Evolutionary conservation across 768 basidiomycete species (phyloP), one percentile per base, ranked within the genome.

Genomic region (Serendipita indica): DNA sequence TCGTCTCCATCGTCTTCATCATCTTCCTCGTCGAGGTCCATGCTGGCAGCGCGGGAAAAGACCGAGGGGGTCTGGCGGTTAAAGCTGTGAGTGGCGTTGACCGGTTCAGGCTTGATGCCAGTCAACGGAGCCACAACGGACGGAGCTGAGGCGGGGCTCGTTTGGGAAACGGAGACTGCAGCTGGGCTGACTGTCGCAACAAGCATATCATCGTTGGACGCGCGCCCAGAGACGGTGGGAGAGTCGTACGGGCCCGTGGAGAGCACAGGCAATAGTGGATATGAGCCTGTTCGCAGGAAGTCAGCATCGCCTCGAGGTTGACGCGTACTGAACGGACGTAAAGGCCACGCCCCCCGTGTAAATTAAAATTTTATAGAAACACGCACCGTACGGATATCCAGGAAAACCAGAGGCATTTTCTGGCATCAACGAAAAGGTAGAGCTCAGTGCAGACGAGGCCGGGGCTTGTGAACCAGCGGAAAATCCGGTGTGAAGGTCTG

Each of bases 381-480:
- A 54, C 49, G n/a, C 32, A 54, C 49, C 32, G 30, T 54, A 54
- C n/a, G 49, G 49, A 54, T 54, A 54, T 28, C 25, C 49, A 54
- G 25, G 25, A 28, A 28, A 54, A 30, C 32, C n/a, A 33, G 49
- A 27, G 25, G 16, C 10, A 4, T 54, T 28, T 27, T 4, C 10
- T 22, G 49, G 32, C 49, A 54, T 54, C 25, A 54, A n/a, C n/a
- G 49, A 43, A n/a, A 43, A 7, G 5, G 41, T 7, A 6, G 41
- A n/a, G n/a, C 32, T 54, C 1, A 54, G 32, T 4, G 49, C 49
- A 33, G 49, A 4, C 7, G 10, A 12, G 10, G 49, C 5, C 7
- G 22, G n/a, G 22, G 49, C 22, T 30, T 54, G 49, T 27, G 49
- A 20, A n/a, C 41, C n/a, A 7, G 49, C n/a, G 16, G 20, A 16